These are phyloP conservation scores for Linum tenue DNA, from an alignment of 345 rosid species.

Conservation along the genomic window DNA sequence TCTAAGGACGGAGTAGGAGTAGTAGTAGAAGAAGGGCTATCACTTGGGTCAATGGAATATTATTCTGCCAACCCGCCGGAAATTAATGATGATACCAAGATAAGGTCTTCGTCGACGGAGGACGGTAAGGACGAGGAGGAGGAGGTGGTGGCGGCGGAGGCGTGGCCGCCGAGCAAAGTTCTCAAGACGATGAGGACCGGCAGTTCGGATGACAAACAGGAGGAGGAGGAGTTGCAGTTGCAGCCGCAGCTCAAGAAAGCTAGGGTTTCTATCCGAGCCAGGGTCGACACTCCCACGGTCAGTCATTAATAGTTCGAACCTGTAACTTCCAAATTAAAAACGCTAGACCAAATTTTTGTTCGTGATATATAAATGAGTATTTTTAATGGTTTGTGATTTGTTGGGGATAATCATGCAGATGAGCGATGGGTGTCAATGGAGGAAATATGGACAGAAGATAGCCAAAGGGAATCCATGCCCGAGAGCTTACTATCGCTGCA, in stretches of 20 bases:
- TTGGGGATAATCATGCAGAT: background rate
- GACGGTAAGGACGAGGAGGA: background rate
- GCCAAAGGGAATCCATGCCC: constrained; percentile 11
- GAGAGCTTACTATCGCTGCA: constrained; percentile 8
- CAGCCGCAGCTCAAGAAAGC: constrained; percentile 41
- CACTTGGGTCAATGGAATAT: background rate
- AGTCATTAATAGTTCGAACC: constrained; percentile 9
- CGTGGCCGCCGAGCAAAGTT: constrained; percentile 10
- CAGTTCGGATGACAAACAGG: background rate
- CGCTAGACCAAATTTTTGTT: too few relatives aligned
- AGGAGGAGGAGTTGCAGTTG: background rate
- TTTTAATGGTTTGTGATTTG: background rate
- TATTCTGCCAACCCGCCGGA: background rate
- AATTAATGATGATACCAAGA: background rate
- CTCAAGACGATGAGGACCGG: background rate
- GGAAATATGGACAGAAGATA: constrained; percentile 10
- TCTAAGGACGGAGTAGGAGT: too few relatives aligned
- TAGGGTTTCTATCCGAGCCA: constrained; percentile 83
- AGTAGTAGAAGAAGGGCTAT: background rate
- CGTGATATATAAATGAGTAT: too few relatives aligned
- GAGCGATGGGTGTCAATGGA: constrained; percentile 11
- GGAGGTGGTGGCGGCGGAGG: background rate
- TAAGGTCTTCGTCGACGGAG: background rate
- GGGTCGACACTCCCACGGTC: constrained; percentile 83
- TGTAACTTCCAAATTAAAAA: background rate